Base-by-base conservation (phyloP, 148 eudicot species). In the Silene uniflora region DNA sequence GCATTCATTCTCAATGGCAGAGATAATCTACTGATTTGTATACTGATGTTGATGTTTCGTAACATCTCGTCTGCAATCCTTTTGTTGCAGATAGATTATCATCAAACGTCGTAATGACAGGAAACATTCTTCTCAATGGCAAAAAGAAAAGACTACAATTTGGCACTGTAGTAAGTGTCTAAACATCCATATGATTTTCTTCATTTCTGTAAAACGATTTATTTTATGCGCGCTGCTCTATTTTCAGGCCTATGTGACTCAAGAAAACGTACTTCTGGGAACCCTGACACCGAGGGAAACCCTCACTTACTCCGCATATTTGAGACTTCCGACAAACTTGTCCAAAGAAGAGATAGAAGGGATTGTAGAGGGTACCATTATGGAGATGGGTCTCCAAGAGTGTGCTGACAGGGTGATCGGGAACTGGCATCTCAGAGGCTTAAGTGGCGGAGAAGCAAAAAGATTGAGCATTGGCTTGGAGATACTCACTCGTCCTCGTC, bases 381-480 rank as follows among this genome's bases (percentile, higher is more conserved):
- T 83, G 74, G 97, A 90, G 62, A 88, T 93, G 94, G 95, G 97
- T 46, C 93, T 93, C 7, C 83, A 79, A 76, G 98, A 93, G 59
- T 93, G 97, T 55, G 91, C 95, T 10, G 91, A 93, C 72, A 52
- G 72, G 0, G 71, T 87, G 14, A 82, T 91, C 1, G 97, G 98
- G 21, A 90, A 86, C 71, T 93, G 98, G 97, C 95, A 91, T 75
- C 60, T 89, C 42, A 86, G 97, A 81, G 98, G 97, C 16, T 75
- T 91, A 32, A 91, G 97, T 78, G 92, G 93, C 0, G 98, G 98
- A 23, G 98, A 93, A 82, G 86, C 83, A 78, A 89, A 87, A 79
- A 82, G 98, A 62, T 29, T 88, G 9, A 93, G 95, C 84, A 90
- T 93, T 59, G 98, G 90, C 18, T 84, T 90, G 1, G 97, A 93